Evolutionary conservation across 2,329 filamentous ascomycete genomes (phyloP), one percentile per base, ranked within the genome.

Genomic region (Chalara sp.): DNA sequence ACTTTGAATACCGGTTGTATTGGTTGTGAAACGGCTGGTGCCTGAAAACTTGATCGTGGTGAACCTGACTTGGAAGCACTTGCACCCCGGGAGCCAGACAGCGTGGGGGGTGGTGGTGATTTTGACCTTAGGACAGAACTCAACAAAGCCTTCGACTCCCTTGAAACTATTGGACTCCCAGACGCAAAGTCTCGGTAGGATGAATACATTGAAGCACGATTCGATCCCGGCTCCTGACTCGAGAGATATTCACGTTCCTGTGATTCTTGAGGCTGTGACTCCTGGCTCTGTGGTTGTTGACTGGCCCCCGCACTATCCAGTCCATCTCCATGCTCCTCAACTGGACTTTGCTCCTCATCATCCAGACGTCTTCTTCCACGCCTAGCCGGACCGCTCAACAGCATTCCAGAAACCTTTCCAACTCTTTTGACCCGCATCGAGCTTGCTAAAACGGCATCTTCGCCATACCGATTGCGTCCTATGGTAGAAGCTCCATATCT

Each of bases 341-440:
- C 47, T 39, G 62, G 61, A 40, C 67, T 71, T 44, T 70, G 62
- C 45, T 73, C 71, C 44, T 75, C 72, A 44, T 73, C 71, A 48
- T 70, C 71, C 48, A 78, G 78, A 52, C 81, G 73, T 56, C 83
- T 76, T 54, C 86, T 78, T 30, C 87, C 89, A 58, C 89, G 77
- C 49, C 89, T 80, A 21, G 89, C 87, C 31, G 89, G 89, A 1
- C 87, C 88, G 58, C 87, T 89, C 28, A 93, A 72, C 58, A 92
- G 91, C 53, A 81, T 86, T 1, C 88, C 89, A 2, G 85, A 80
- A 6, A 86, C 75, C 67, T 88, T 87, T 12, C 84, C 85, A 11
- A 89, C 80, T 54, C 87, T 76, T 69, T 91, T 92, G 52, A 91
- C 74, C 5, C 89, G 80, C 75, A 90, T 80, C 0, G 88, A 89